Conservation (phyloP, 169 alveolate genomes). For the Plasmodium cynomolgi region DNA sequence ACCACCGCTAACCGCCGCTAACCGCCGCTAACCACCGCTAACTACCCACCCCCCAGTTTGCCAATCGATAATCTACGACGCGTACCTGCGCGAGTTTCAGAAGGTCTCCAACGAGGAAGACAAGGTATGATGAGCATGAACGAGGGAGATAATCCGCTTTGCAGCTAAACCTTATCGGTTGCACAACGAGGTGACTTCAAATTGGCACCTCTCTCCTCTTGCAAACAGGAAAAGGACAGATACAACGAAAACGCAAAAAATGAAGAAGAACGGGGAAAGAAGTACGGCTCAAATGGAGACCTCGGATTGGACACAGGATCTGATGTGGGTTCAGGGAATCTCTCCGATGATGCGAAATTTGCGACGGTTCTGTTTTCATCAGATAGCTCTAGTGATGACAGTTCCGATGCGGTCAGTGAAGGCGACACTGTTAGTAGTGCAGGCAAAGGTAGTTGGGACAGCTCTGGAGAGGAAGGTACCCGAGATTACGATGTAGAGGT, state of each 20-base stretch:
- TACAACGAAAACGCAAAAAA: slow-evolving; percentile 14
- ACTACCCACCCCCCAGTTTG: slow-evolving; percentile 15
- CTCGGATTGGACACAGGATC: slow-evolving; percentile 5
- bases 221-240: slow-evolving; percentile 6
- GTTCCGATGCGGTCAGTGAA: slow-evolving; percentile 3
- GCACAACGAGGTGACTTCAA: not conserved
- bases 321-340: slow-evolving; percentile 13
- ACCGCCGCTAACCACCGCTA: not conserved
- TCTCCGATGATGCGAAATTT: slow-evolving; percentile 15
- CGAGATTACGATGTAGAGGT: not conserved
- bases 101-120: slow-evolving; percentile 22
- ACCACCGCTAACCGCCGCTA: not conserved
- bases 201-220: not conserved
- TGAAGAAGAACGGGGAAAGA: slow-evolving; percentile 30
- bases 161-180: not conserved
- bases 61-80: slow-evolving; percentile 71
- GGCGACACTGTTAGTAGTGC: not conserved
- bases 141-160: not conserved
- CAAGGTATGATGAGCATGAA: not conserved
- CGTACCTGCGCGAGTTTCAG: slow-evolving; percentile 34
- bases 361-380: slow-evolving; percentile 45
- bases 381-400: slow-evolving; percentile 11
- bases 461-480: not conserved
- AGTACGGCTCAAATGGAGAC: not conserved
- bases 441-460: not conserved